These are phyloP conservation scores for Heterobasidion parviporum DNA, from an alignment of 1,284 basidiomycete genomes.

Conservation along the genomic window DNA sequence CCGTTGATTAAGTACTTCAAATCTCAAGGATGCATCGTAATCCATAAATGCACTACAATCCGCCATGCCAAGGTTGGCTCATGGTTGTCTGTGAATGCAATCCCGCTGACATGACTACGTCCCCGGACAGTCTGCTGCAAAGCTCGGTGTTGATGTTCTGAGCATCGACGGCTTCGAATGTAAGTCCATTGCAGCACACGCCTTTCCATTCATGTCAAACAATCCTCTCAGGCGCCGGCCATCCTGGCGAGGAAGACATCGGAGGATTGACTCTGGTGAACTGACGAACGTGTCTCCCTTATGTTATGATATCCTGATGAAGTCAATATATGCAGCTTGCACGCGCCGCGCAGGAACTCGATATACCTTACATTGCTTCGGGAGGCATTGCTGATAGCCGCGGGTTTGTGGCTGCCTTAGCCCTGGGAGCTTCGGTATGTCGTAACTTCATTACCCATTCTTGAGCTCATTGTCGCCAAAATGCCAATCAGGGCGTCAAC, in stretches of 20 bases:
- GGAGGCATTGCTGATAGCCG: slow-evolving; percentile 81
- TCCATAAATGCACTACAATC: slow-evolving; percentile 90
- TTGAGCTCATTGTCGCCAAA: not conserved
- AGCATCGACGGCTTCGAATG: slow-evolving; percentile 91
- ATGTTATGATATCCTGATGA: not conserved
- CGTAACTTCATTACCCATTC: not conserved
- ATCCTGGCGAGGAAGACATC: slow-evolving; percentile 94
- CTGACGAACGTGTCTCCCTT: not conserved
- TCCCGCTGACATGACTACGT: not conserved
- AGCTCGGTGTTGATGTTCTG: slow-evolving; percentile 76
- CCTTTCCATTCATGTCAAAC: not conserved
- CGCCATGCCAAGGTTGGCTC: slow-evolving; percentile 69
- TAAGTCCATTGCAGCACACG: slow-evolving; percentile 18
- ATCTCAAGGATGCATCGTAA: slow-evolving; percentile 65
- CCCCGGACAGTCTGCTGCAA: slow-evolving; percentile 53
- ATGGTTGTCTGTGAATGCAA: not conserved
- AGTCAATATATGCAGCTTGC: slow-evolving; percentile 49
- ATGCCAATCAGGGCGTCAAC: slow-evolving; percentile 59
- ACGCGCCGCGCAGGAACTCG: slow-evolving; percentile 79
- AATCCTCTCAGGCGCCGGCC: slow-evolving; percentile 64
- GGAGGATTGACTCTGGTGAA: slow-evolving; percentile 81
- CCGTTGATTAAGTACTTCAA: slow-evolving; percentile 80
- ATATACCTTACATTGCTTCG: slow-evolving; percentile 83
- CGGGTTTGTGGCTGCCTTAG: slow-evolving; percentile 76
- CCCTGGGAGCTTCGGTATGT: slow-evolving; percentile 66